These are phyloP conservation scores for Xylaria nigripes DNA, from an alignment of 495 filamentous ascomycete genomes.

Conservation along the genomic window DNA sequence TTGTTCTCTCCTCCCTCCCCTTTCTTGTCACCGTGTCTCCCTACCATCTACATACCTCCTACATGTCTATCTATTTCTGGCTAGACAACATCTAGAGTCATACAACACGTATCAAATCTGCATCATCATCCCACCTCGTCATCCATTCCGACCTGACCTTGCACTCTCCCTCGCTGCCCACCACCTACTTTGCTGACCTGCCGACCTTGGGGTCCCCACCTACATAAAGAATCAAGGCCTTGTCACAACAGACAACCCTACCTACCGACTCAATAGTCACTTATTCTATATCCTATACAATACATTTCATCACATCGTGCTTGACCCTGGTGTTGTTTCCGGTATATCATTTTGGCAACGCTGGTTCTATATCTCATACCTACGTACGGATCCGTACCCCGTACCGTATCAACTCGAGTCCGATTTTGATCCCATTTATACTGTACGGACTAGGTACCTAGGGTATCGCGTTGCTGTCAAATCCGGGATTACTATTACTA, in stretches of 20 bases:
- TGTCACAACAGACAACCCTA: neutral
- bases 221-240: neutral
- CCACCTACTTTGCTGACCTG: neutral
- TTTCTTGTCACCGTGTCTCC: neutral
- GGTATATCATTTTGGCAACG: neutral
- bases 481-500: neutral
- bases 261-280: neutral
- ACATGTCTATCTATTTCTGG: too few species aligned
- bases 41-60: neutral
- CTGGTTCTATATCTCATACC: neutral
- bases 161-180: neutral
- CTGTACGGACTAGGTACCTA: too few species aligned
- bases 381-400: too few species aligned
- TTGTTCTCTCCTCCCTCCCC: neutral
- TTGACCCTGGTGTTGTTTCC: too few species aligned
- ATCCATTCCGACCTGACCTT: too few species aligned
- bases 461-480: neutral
- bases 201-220: neutral
- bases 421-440: too few species aligned
- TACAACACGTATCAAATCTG: too few species aligned
- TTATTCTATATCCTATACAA: too few species aligned
- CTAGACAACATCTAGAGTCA: too few species aligned
- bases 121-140: neutral
- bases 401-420: too few species aligned
- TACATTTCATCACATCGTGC: too few species aligned